Conservation (phyloP, 352 stramenopile genomes). For the Phytophthora macrochlamydospora region DNA sequence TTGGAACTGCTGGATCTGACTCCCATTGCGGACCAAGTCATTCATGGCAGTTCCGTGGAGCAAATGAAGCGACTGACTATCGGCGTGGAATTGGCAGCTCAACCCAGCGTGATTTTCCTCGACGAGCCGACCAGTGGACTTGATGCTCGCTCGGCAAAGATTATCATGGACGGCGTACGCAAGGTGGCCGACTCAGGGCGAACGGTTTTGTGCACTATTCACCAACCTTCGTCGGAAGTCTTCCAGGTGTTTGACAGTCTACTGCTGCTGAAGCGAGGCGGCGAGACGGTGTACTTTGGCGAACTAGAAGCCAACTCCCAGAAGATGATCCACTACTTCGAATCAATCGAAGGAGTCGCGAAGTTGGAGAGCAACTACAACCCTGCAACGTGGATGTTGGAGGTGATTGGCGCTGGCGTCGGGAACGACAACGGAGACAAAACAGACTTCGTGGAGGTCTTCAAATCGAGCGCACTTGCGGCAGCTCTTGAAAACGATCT, state of each 20-base stretch:
- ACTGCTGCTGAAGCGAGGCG: background rate
- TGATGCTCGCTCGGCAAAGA: background rate
- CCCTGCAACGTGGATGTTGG: background rate
- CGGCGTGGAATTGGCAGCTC: background rate
- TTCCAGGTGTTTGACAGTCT: background rate
- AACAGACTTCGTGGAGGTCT: background rate
- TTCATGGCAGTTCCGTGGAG: background rate
- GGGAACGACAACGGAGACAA: background rate
- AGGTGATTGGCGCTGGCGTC: background rate
- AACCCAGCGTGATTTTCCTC: background rate
- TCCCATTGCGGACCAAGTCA: background rate
- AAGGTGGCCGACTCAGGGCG: background rate
- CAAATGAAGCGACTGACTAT: background rate
- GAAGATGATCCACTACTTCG: background rate
- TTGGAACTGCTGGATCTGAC: background rate
- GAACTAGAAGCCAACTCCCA: background rate
- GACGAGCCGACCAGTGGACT: background rate
- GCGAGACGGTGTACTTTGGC: background rate
- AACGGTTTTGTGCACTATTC: background rate
- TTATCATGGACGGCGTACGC: background rate
- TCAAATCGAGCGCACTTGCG: background rate
- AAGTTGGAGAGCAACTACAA: background rate
- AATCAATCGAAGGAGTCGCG: background rate
- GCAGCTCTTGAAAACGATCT: background rate
- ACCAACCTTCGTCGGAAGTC: background rate